These are phyloP conservation scores for Vigna mungo DNA, from an alignment of 306 rosid genomes.

Conservation along the genomic window DNA sequence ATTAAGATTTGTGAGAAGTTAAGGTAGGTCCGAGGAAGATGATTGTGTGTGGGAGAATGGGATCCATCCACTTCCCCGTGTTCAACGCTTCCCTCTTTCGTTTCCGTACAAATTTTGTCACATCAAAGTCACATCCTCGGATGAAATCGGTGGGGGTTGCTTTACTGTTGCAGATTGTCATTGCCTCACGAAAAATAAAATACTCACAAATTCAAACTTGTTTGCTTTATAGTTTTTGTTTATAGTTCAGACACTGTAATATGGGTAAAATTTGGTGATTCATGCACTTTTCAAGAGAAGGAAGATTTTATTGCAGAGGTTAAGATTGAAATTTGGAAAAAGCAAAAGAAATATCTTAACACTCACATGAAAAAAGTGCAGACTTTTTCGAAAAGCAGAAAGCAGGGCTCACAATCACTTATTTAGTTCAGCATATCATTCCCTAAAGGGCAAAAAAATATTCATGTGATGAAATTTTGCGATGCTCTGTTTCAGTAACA, in stretches of 20 bases:
- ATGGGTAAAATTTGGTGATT: no score
- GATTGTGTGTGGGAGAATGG: slow-evolving; percentile 33
- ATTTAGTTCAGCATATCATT: slow-evolving; percentile 15
- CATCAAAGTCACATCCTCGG: slow-evolving; percentile 41
- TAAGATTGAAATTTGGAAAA: background rate
- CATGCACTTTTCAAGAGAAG: no score
- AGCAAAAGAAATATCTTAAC: background rate
- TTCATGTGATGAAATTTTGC: background rate
- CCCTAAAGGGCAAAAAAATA: background rate
- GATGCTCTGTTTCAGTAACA: background rate
- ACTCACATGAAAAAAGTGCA: slow-evolving; percentile 1
- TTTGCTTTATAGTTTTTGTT: no score
- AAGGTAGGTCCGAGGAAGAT: background rate
- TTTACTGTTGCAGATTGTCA: slow-evolving; percentile 23
- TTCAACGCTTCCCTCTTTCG: slow-evolving; percentile 31
- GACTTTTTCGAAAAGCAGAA: slow-evolving; percentile 9
- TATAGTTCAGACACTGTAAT: no score
- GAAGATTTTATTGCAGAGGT: background rate
- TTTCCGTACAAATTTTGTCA: slow-evolving; percentile 39
- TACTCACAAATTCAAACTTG: background rate
- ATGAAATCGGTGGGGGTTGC: background rate
- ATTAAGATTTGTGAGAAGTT: background rate
- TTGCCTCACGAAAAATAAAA: slow-evolving; percentile 12
- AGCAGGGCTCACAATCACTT: slow-evolving; percentile 3
- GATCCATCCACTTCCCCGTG: slow-evolving; percentile 52